Evolutionary conservation across 2,329 filamentous ascomycete genomes (phyloP), one percentile per base, ranked within the genome.

Genomic region (Penicillium sp.): DNA sequence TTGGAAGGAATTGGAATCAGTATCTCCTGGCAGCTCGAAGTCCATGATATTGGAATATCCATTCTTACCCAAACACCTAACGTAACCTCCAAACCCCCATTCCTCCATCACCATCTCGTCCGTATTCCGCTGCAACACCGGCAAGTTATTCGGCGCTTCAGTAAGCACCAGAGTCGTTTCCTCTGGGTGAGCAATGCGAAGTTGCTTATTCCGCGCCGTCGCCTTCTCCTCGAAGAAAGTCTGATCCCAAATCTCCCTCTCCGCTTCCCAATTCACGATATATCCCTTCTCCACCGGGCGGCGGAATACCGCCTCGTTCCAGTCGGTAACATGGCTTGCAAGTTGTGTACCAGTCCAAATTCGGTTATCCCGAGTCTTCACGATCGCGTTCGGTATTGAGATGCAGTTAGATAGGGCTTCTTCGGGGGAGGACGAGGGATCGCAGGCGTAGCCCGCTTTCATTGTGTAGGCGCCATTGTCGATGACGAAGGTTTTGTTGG

Each of bases 71-170:
- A 91, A 82, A 60, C 87, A 89, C 63, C 95, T 87, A 67, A 90
- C 90, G 79, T 96, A 96, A 68, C 91, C 90, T 12, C 89, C 86
- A 78, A 99, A 99, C 2, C 92, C 92, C 80, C 95, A 99, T 75
- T 98, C 93, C 75, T 99, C 95, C 81, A 99, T 98, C 1, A 98
- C 87, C 73, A 99, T 92, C 81, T 99, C 94, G 73, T 99, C 95
- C 70, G 92, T 93, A 75, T 97, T 95, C 42, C 89, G 87, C 78
- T 97, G 93, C 65, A 99, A 80, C 13, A 88, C 88, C 0, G 90
- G 88, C 59, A 96, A 84, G 4, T 89, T 88, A 78, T 96, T 97
- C 4, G 93, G 90, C 50, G 92, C 90, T 77, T 99, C 95, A 1
- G 91, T 88, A 55, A 98, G 84, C 4, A 99, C 80, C 60, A 99